Conservation (phyloP, 139 green algal species). For the Chlamydomonas eustigma region DNA sequence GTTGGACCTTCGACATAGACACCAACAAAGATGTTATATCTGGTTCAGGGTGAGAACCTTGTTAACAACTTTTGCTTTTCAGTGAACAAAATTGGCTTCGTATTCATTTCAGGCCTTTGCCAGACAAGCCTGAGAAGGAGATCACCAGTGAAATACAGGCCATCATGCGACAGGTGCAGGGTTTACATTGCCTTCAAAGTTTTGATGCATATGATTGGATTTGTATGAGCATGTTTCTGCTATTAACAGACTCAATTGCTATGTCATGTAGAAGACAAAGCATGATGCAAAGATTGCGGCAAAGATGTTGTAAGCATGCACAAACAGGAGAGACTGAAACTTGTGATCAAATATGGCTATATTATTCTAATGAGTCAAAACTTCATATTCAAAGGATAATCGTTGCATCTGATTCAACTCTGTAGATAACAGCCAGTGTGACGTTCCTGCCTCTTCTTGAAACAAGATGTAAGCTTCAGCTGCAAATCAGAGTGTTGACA, state of each 20-base stretch:
- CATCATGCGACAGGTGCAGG: conserved; percentile 87
- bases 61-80: not conserved
- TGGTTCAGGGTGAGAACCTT: conserved; percentile 38
- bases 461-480: conserved; percentile 63
- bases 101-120: conserved; percentile 33
- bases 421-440: conserved; percentile 89
- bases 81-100: not conserved
- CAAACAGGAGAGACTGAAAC: too few relatives aligned
- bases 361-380: too few relatives aligned
- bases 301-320: too few relatives aligned
- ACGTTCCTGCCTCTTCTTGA: conserved; percentile 93
- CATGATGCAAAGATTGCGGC: too few relatives aligned
- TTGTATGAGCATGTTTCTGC: too few relatives aligned
- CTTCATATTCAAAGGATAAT: too few relatives aligned
- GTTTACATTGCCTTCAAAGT: too few relatives aligned
- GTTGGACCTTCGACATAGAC: conserved; percentile 95
- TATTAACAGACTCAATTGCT: too few relatives aligned
- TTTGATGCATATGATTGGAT: too few relatives aligned
- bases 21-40: conserved; percentile 66
- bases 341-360: too few relatives aligned
- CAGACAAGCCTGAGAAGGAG: conserved; percentile 77
- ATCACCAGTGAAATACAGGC: conserved; percentile 87
- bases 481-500: not conserved
- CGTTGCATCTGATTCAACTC: too few relatives aligned
- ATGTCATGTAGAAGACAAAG: too few relatives aligned